Conservation (phyloP, 192 early-diverging fungal genomes). For the Thoreauomyces humboldtii region DNA sequence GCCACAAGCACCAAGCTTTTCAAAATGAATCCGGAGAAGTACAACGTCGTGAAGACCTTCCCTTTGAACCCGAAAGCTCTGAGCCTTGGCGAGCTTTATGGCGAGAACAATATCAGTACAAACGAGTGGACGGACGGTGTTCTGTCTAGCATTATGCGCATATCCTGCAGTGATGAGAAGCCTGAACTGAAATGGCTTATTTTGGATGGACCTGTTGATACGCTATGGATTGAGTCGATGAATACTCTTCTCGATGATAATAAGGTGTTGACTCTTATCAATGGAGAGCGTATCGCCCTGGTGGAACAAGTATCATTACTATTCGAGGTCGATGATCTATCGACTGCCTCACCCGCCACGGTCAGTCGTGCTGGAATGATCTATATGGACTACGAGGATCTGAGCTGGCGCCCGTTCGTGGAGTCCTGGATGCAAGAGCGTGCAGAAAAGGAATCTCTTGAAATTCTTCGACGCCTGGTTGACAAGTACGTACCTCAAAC, state of each 20-base stretch:
- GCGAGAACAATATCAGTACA: conserved; percentile 52
- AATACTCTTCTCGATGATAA: conserved; percentile 64
- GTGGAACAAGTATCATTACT: conserved; percentile 56
- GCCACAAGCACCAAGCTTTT: conserved; percentile 38
- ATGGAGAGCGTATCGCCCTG: conserved; percentile 60
- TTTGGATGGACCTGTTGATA: conserved; percentile 62
- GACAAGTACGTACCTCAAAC: conserved; percentile 50
- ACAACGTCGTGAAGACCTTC: conserved; percentile 45
- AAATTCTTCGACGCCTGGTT: conserved; percentile 38
- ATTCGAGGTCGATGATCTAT: conserved; percentile 61
- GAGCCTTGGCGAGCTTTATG: conserved; percentile 56
- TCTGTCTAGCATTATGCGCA: conserved; percentile 53
- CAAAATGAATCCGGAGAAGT: conserved; percentile 43
- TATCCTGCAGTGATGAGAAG: conserved; percentile 51
- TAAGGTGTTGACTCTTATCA: conserved; percentile 59
- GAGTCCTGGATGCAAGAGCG: conserved; percentile 48
- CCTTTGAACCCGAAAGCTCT: conserved; percentile 56
- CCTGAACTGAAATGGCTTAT: conserved; percentile 63
- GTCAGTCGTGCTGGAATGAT: conserved; percentile 60
- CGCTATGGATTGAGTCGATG: conserved; percentile 65
- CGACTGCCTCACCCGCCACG: conserved; percentile 58
- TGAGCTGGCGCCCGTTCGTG: conserved; percentile 54
- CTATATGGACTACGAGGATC: conserved; percentile 54
- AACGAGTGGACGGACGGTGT: conserved; percentile 65
- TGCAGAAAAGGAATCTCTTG: conserved; percentile 41